Base-by-base conservation (phyloP, 2,329 filamentous ascomycete species). In the Aspergillus bombycis region DNA sequence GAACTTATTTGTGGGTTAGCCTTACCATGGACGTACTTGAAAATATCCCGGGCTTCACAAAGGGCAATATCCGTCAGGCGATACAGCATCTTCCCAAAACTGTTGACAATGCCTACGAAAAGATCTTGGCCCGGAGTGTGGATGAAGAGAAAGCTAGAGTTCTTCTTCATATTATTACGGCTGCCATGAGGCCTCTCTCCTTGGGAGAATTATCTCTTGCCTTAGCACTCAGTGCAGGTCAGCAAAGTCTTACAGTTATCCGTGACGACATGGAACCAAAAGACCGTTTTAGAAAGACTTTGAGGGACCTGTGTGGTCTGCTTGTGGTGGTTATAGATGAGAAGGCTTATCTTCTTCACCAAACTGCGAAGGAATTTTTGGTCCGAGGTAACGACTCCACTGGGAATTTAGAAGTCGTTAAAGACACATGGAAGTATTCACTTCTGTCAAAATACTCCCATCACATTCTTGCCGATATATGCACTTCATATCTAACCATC, bases 1-100 rank as follows among this genome's bases (percentile, higher is more conserved):
- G 75, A 11, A 82, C 78, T 1, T 82, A 81, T 63, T 72, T 81
- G 0, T 81, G 79, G 79, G 70, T 80, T 1, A 60, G 72, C 62
- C 72, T 80, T 0, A 77, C 67, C 0, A 65, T 81, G 2, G 64
- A 74, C 11, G 66, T 77, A 3, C 73, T 80, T 34, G 52, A 72
- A 7, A 50, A 62, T n/a, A 58, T 58, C 2, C 19, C 23, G 6
- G 32, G 60, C 8, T 46, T 62, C 16, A 58, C 54, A 1, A 38
- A 36, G 41, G 48, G 58, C 3, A 53, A 53, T 26, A n/a, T 61
- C 10, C 26, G 43, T 6, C 23, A 46, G 4, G 48, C 19, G 10
- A 12, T 60, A 2, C 8, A 61, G 11, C 4, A 57, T 11, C 38
- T 65, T 4, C 63, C 63, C 0, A 30, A 21, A 19, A 46, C 46